Conservation (phyloP, 805 yeast species). For the Starmerella vitae region DNA sequence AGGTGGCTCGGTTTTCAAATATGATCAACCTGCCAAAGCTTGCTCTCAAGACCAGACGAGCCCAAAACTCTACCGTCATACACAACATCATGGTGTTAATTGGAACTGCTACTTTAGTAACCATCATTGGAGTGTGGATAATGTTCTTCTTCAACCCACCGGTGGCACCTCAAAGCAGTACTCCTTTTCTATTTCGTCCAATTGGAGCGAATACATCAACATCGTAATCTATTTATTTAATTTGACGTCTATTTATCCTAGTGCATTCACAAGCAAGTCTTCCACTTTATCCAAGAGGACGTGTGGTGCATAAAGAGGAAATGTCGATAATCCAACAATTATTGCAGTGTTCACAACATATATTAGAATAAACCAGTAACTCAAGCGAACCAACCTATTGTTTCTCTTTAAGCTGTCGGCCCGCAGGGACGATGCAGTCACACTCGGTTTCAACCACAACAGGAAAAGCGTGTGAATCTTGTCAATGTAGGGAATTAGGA, state of each 20-base stretch:
- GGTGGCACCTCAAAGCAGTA: conserved; percentile 12
- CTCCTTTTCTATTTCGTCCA: conserved; percentile 5
- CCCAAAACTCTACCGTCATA: conserved; percentile 1
- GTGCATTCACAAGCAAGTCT: neutral
- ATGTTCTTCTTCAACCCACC: conserved; percentile 24
- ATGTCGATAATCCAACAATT: conserved; percentile 3
- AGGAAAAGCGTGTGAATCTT: conserved; percentile 86
- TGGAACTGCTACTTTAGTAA: conserved; percentile 18
- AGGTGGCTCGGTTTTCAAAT: neutral
- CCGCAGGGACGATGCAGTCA: conserved; percentile 53
- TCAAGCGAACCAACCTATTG: conserved; percentile 39
- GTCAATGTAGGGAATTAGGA: conserved; percentile 68
- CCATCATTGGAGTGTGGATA: conserved; percentile 20
- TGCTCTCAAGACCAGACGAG: neutral
- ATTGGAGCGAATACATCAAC: neutral
- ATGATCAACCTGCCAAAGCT: neutral
- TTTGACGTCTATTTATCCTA: neutral
- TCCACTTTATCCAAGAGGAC: neutral
- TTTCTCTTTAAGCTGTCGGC: conserved; percentile 73
- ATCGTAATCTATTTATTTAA: neutral
- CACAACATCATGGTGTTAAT: conserved; percentile 19
- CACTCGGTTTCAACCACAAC: conserved; percentile 77
- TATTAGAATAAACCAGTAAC: conserved; percentile 10
- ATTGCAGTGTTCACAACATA: conserved; percentile 1
- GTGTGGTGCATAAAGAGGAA: conserved; percentile 8